These are phyloP conservation scores for Myxozyma kluyveri DNA, from an alignment of 805 yeast genomes.

Conservation along the genomic window DNA sequence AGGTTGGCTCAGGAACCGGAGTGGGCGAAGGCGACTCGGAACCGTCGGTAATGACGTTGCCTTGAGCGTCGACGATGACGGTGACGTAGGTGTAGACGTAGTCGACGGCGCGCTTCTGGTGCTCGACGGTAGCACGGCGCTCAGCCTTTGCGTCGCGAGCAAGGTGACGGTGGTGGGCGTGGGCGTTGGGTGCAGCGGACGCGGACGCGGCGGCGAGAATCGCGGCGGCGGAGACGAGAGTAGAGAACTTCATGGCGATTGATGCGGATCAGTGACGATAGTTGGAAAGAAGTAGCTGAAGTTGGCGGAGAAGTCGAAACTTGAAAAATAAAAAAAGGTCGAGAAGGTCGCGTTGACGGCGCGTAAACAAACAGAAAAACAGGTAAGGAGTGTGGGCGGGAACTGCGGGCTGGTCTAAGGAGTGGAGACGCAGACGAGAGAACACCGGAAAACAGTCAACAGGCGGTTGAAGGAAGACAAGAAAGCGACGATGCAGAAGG, in stretches of 20 bases:
- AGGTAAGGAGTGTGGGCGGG: conserved; percentile 7
- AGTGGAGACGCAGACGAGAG: conserved; percentile 21
- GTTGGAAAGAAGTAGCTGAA: neutral
- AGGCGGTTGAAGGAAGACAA: neutral
- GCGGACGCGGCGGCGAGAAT: conserved; percentile 18
- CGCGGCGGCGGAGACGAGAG: conserved; percentile 7
- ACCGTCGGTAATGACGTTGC: conserved; percentile 37
- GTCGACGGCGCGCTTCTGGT: conserved; percentile 42
- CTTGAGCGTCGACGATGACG: conserved; percentile 43
- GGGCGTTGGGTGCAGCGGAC: conserved; percentile 5
- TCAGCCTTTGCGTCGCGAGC: conserved; percentile 30
- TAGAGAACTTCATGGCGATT: conserved; percentile 7
- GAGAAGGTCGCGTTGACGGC: neutral
- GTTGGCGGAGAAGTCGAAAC: too few relatives aligned
- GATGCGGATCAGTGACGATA: neutral
- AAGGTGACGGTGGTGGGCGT: conserved; percentile 27
- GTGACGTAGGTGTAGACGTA: conserved; percentile 50
- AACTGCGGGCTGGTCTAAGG: conserved; percentile 15
- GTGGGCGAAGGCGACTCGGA: conserved; percentile 37
- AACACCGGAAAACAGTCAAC: conserved; percentile 1
- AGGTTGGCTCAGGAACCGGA: conserved; percentile 29
- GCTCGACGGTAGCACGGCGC: conserved; percentile 25
- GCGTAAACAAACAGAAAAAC: neutral
- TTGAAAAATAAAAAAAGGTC: neutral
- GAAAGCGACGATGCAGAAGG: conserved; percentile 6